A percentile compares a stretch with the other conserved stretches of the same genome.
Conservation (phyloP, 2,329 filamentous ascomycete genomes). For the Fusarium sp. region DNA sequence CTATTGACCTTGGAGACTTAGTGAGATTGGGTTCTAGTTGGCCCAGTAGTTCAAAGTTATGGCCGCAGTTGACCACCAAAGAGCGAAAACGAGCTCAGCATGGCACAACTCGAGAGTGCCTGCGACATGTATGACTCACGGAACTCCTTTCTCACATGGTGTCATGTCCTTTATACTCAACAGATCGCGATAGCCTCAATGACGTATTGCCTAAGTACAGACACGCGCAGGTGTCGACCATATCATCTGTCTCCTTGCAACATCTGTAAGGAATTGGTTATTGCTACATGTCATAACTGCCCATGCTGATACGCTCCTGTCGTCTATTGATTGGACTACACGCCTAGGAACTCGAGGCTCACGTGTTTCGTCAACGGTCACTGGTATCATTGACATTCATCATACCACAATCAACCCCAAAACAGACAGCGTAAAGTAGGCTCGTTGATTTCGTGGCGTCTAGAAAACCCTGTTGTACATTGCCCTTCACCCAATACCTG, state of each 20-base stretch:
- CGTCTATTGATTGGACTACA: background rate
- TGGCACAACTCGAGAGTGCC: too few species aligned
- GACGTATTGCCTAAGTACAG: background rate
- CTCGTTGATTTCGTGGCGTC: slow-evolving; percentile 41
- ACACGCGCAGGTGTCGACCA: too few species aligned
- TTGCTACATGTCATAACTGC: background rate
- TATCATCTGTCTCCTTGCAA: too few species aligned
- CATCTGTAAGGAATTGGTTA: too few species aligned
- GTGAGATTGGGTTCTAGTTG: background rate
- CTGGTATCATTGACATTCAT: slow-evolving; percentile 4
- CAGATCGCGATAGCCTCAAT: background rate
- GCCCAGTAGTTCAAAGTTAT: too few species aligned
- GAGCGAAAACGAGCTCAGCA: too few species aligned
- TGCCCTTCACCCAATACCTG: slow-evolving; percentile 23
- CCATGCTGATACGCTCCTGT: background rate
- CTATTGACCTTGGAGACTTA: too few species aligned
- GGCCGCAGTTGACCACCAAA: too few species aligned
- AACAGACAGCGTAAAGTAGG: slow-evolving; percentile 15
- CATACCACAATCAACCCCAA: background rate
- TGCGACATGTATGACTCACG: too few species aligned
- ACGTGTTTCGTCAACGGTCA: background rate
- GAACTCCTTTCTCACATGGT: too few species aligned
- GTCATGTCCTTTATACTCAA: background rate
- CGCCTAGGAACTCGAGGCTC: background rate
- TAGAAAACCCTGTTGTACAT: slow-evolving; percentile 50